phyloP scores from a whole-genome alignment of 345 rosid species.

The Cochlearia excelsa region DNA sequence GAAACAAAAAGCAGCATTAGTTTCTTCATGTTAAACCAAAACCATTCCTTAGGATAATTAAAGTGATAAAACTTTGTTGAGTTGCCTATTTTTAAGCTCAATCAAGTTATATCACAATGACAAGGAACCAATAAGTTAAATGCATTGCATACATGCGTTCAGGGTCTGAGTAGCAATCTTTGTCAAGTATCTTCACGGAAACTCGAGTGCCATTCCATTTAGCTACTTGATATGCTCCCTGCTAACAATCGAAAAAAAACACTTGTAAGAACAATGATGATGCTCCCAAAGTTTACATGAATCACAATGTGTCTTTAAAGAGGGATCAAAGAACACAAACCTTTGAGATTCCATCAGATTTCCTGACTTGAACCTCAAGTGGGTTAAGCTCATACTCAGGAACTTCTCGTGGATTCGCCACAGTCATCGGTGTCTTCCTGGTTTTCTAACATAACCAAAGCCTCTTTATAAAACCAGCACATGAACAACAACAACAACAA shows the following conservation, averaged over 20 bases:
- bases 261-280: not conserved
- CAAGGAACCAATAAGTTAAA: too few relatives aligned
- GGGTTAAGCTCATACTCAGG: constrained; percentile 97
- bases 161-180: constrained; percentile 58
- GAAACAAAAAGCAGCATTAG: constrained; percentile 8
- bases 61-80: not conserved
- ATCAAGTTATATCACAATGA: not conserved
- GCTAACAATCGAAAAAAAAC: constrained; percentile 29
- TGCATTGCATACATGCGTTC: constrained; percentile 55
- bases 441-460: constrained; percentile 51
- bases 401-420: constrained; percentile 75
- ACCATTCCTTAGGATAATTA: not conserved
- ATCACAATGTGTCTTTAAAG: not conserved
- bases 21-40: constrained; percentile 7
- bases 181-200: constrained; percentile 82
- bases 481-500: not conserved
- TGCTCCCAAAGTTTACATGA: not conserved
- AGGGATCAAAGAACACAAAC: constrained; percentile 36
- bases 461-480: constrained; percentile 7
- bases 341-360: constrained; percentile 78
- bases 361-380: constrained; percentile 78
- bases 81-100: constrained; percentile 1
- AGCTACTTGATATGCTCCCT: constrained; percentile 95
- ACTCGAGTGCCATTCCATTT: constrained; percentile 98
- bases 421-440: constrained; percentile 93